These are phyloP conservation scores for Vanrija pseudolonga DNA, from an alignment of 1,284 basidiomycete genomes.

Conservation along the genomic window DNA sequence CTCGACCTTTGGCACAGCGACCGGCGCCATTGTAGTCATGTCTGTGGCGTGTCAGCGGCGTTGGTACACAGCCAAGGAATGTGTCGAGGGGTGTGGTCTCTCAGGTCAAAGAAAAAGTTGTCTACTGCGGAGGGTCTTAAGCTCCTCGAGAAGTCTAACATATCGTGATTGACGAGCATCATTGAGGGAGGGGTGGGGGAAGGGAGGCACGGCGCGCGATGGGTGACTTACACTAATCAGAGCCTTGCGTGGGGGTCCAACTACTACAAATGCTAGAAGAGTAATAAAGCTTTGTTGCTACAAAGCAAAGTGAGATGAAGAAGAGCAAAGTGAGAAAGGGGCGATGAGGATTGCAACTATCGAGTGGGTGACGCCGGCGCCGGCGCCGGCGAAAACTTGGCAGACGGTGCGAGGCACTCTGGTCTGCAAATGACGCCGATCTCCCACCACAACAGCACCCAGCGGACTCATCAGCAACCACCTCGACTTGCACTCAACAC, in stretches of 20 bases:
- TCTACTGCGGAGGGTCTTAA: conserved; percentile 30
- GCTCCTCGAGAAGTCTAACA: conserved; percentile 43
- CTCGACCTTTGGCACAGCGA: conserved; percentile 29
- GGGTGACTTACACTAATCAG: background rate
- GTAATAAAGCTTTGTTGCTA: background rate
- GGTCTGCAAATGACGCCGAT: background rate
- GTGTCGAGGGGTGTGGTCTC: conserved; percentile 5
- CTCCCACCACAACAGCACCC: too few relatives aligned
- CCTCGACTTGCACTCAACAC: background rate
- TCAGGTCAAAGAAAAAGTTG: conserved; percentile 27
- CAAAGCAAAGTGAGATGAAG: background rate
- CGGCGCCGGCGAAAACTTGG: background rate
- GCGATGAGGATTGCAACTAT: background rate
- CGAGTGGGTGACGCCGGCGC: background rate
- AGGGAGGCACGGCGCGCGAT: background rate
- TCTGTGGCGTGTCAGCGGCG: conserved; percentile 1
- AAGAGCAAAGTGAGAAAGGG: background rate
- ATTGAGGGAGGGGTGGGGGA: conserved; percentile 4
- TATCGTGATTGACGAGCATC: conserved; percentile 32
- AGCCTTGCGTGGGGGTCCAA: background rate
- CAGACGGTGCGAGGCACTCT: background rate
- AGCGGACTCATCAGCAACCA: too few relatives aligned
- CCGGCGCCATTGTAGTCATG: conserved; percentile 27
- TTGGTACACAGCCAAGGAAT: background rate
- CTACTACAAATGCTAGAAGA: too few relatives aligned